These are phyloP conservation scores for Pichia sp. DNA, from an alignment of 1,139 yeast genomes.

Conservation along the genomic window DNA sequence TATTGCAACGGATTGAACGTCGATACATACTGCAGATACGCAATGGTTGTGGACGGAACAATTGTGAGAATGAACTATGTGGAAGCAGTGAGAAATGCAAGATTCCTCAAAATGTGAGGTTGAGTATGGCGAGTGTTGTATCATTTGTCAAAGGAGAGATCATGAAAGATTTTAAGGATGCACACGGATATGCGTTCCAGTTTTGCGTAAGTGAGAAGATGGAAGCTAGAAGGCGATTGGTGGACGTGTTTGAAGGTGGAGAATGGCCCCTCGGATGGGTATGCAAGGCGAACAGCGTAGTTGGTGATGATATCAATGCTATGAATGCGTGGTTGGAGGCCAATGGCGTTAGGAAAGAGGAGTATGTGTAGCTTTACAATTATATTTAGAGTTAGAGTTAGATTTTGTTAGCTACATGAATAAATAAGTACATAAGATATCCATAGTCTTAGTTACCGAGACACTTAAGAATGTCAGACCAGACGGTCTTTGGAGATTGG, in stretches of 20 bases:
- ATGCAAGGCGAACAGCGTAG: slow-evolving; percentile 21
- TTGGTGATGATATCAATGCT: slow-evolving; percentile 11
- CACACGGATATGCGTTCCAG: slow-evolving; percentile 22
- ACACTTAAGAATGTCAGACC: slow-evolving; percentile 83
- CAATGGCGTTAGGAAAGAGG: slow-evolving; percentile 22
- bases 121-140: slow-evolving; percentile 41
- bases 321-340: slow-evolving; percentile 22
- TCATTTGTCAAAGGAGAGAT: slow-evolving; percentile 31
- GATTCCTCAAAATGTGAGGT: neutral
- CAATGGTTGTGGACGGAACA: slow-evolving; percentile 55
- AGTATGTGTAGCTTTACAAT: no score
- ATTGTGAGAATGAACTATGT: slow-evolving; percentile 44
- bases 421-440: no score
- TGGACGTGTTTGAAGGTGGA: slow-evolving; percentile 26
- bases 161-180: slow-evolving; percentile 1
- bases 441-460: slow-evolving; percentile 52
- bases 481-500: slow-evolving; percentile 83
- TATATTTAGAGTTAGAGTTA: no score
- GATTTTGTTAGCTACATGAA: slow-evolving; percentile 36
- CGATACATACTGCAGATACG: slow-evolving; percentile 60
- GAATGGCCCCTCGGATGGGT: slow-evolving; percentile 25
- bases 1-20: slow-evolving; percentile 53
- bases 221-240: slow-evolving; percentile 38
- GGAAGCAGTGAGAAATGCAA: slow-evolving; percentile 32
- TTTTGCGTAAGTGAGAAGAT: slow-evolving; percentile 62